Percentiles rank a stretch among this genome's conserved stretches.
These are phyloP conservation scores for Scortechinia acanthostroma DNA, from an alignment of 2,329 filamentous ascomycete genomes.

Conservation along the genomic window DNA sequence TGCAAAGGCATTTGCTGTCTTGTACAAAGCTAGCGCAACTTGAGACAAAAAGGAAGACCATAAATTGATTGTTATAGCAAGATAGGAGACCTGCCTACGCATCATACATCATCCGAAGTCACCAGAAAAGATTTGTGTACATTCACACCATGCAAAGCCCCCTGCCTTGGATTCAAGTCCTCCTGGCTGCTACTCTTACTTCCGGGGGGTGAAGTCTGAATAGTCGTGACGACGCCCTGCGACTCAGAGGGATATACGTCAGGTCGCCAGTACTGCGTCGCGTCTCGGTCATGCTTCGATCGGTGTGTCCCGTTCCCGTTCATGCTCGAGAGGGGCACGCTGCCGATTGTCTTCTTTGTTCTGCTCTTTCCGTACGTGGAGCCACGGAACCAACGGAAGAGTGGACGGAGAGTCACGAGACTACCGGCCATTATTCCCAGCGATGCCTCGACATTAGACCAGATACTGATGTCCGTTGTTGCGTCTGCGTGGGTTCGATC, in stretches of 20 bases:
- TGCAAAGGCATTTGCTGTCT: too few species aligned
- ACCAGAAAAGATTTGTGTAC: background rate
- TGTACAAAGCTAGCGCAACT: too few species aligned
- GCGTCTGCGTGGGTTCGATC: background rate
- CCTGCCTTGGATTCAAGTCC: background rate
- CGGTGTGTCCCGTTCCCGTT: background rate
- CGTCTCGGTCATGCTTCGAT: background rate
- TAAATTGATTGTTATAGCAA: too few species aligned
- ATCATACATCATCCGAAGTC: too few species aligned
- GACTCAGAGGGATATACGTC: background rate
- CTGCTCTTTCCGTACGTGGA: background rate
- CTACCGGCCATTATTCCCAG: slow-evolving; percentile 3
- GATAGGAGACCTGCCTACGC: too few species aligned
- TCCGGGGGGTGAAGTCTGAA: background rate
- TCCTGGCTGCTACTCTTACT: background rate
- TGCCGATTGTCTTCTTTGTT: background rate
- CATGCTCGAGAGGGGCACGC: background rate
- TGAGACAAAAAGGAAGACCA: too few species aligned
- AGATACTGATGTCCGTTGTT: slow-evolving; percentile 3
- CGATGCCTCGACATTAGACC: slow-evolving; percentile 3
- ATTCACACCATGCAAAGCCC: background rate
- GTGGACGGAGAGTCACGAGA: slow-evolving; percentile 3
- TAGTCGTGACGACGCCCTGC: background rate
- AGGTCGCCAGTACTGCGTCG: background rate
- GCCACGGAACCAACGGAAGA: slow-evolving; percentile 1